Evolutionary conservation across 768 basidiomycete species (phyloP).

Genomic region (Mycena alexandri): DNA sequence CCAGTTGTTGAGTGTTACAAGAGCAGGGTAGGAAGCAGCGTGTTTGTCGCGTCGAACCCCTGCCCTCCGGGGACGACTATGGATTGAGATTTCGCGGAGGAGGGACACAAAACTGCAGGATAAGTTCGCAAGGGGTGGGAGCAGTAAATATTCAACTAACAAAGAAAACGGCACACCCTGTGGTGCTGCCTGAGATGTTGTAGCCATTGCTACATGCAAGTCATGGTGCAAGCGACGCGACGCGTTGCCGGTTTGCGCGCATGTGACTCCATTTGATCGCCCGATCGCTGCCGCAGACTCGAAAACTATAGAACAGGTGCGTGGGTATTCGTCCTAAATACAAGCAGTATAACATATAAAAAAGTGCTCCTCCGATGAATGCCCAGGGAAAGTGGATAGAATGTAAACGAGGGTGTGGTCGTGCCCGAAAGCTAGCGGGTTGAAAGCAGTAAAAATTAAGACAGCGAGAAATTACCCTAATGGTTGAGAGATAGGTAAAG

Average conservation of each 20-base stretch:
- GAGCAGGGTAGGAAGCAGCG: constrained; percentile 49
- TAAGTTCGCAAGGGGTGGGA: neutral
- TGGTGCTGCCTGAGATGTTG: neutral
- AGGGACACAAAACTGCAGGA: constrained; percentile 62
- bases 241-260: too few relatives aligned
- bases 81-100: constrained; percentile 57
- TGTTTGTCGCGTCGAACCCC: constrained; percentile 39
- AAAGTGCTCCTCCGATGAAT: constrained; percentile 25
- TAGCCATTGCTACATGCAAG: constrained; percentile 8
- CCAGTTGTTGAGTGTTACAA: constrained; percentile 61
- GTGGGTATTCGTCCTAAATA: constrained; percentile 23
- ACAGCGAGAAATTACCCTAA: constrained; percentile 28
- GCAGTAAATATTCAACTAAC: constrained; percentile 44
- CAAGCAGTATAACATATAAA: constrained; percentile 26
- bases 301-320: too few relatives aligned
- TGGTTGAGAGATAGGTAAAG: constrained; percentile 32
- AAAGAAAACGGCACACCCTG: constrained; percentile 57
- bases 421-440: constrained; percentile 23
- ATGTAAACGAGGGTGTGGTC: constrained; percentile 35
- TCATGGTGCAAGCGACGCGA: neutral
- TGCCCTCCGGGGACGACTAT: constrained; percentile 47
- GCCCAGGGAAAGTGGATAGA: constrained; percentile 7
- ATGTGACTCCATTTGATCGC: too few relatives aligned
- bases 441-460: constrained; percentile 28
- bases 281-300: too few relatives aligned